A percentile compares a stretch with the other conserved stretches of the same genome.
Evolutionary conservation across 257 asterid genomes (phyloP).

Genomic region (Nicotiana benthamiana): DNA sequence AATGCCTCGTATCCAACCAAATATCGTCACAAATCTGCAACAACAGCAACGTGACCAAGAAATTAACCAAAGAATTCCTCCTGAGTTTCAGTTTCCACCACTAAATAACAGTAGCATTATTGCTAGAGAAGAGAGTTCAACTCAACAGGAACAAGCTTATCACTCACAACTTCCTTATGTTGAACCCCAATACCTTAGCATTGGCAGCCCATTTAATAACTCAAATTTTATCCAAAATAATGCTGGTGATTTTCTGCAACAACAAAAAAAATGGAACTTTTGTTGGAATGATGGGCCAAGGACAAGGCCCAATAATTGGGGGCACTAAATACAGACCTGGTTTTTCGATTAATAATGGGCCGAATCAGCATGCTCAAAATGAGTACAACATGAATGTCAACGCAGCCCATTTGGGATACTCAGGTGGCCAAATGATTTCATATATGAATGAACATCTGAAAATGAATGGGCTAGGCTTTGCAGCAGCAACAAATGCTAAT

Average conservation of each 20-base stretch:
- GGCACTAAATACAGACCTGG: not conserved
- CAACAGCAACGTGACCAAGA: too few species aligned
- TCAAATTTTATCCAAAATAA: not conserved
- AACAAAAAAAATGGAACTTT: not conserved
- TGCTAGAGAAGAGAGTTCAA: not conserved
- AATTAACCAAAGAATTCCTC: too few species aligned
- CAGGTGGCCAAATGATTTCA: not conserved
- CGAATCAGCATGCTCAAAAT: not conserved
- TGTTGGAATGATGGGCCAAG: not conserved
- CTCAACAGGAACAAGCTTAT: too few species aligned
- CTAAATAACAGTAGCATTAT: not conserved
- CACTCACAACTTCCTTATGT: not conserved
- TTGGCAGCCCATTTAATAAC: not conserved
- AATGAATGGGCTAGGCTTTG: not conserved
- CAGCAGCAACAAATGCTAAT: not conserved
- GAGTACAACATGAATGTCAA: not conserved
- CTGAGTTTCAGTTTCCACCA: not conserved
- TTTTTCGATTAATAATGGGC: not conserved
- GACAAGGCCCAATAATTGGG: not conserved
- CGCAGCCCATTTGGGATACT: not conserved
- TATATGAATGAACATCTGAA: not conserved
- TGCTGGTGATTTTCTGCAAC: not conserved
- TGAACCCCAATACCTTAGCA: not conserved
- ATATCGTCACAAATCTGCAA: too few species aligned
- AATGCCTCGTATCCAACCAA: conserved; percentile 11